Base-by-base conservation (phyloP, 305 asterid genomes). In the Petunia hybrid region DNA sequence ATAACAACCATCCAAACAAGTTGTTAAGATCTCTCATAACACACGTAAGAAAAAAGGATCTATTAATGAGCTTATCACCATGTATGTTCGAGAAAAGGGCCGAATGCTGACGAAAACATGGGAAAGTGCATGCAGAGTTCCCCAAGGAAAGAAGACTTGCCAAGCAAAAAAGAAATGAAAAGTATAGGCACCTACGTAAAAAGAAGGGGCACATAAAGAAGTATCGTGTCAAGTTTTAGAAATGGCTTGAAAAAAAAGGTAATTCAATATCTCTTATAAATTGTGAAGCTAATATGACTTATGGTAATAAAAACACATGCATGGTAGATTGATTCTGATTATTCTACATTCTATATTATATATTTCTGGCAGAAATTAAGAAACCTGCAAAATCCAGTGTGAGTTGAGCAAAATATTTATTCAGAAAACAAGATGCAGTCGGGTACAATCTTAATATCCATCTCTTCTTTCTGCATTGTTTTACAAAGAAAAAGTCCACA, bases 361-460 rank as follows among this genome's bases (percentile, higher is more conserved):
- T 43, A 78, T 46, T 41, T 74, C 6, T 78, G 41, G 56, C 5
- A 61, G 41, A 38, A 5, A 31, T 46, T 79, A 38, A 0, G 35
- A 62, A 78, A 78, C 41, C 81, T 78, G 45, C 61, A 13, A 45
- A 78, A 42, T 0, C 76, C 36, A 64, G 35, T 62, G 41, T 10
- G 8, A 56, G 41, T n/a, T 76, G 59, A 76, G 48, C 14, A 7
- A 57, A 38, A 2, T 38, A 76, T 57, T 5, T 76, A 8, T 8
- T 76, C 53, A 1, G 12, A 36, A 3, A 76, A 76, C 12, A 76
- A 56, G 80, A 55, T 55, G 66, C 1, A 51, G n/a, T 4, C 12
- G 9, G 4, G 31, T 22, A 22, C 31, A 22, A 22, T 22, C 31
- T 22, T 22, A 22, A 22, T 22, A 22, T 22, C 31, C 31, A 22